These are phyloP conservation scores for Termitomyces sp. DNA, from an alignment of 768 basidiomycete species.

Conservation along the genomic window DNA sequence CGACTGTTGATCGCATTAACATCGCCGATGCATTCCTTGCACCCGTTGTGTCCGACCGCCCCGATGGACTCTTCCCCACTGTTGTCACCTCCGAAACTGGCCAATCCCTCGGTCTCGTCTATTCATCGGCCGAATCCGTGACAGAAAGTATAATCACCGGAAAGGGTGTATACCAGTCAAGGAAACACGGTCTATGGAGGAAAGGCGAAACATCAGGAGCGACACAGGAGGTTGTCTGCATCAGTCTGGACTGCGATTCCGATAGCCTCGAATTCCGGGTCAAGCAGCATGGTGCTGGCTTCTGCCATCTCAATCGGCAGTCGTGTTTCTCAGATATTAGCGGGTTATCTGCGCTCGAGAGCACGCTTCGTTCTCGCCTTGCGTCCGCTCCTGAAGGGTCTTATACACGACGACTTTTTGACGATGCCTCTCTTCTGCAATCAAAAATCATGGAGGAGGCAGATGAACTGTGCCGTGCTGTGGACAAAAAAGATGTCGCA, in stretches of 20 bases:
- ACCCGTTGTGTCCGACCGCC: constrained; percentile 77
- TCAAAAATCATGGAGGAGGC: constrained; percentile 99
- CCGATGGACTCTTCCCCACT: constrained; percentile 92
- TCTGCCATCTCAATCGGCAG: constrained; percentile 85
- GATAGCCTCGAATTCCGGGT: constrained; percentile 93
- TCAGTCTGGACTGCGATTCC: constrained; percentile 87
- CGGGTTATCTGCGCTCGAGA: constrained; percentile 83
- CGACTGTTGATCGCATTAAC: constrained; percentile 60
- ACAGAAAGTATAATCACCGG: constrained; percentile 84
- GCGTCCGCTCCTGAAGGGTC: constrained; percentile 82
- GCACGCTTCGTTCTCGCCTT: constrained; percentile 69
- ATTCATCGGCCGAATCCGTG: constrained; percentile 87
- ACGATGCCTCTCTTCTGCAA: constrained; percentile 73
- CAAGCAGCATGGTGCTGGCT: constrained; percentile 84
- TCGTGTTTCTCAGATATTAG: constrained; percentile 85
- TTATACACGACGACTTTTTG: constrained; percentile 87
- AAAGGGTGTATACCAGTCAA: constrained; percentile 93
- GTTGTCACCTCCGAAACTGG: constrained; percentile 81
- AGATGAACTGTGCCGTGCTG: constrained; percentile 88
- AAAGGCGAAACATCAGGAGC: constrained; percentile 97
- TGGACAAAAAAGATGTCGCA: constrained; percentile 76
- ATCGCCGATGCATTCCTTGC: constrained; percentile 86
- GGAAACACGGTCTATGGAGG: constrained; percentile 93
- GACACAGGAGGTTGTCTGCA: constrained; percentile 80
- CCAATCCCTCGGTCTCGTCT: constrained; percentile 86